Evolutionary conservation across 371 early-diverging fungal genomes (phyloP).

Genomic region (Mucor circinelloides): DNA sequence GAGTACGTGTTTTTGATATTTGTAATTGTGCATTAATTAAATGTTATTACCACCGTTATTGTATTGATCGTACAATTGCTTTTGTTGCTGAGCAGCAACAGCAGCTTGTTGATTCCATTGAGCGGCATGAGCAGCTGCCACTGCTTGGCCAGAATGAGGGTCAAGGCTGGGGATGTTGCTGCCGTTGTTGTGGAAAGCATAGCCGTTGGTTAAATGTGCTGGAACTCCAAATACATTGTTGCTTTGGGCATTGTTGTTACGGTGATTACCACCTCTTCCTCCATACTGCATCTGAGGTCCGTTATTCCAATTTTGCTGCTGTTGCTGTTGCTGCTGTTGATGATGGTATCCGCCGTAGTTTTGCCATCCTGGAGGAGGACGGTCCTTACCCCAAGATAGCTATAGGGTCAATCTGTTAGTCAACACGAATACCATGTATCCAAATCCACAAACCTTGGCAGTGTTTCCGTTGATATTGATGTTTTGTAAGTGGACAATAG

Average conservation of each 20-base stretch:
- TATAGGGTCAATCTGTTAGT: background rate
- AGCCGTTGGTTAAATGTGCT: constrained; percentile 21
- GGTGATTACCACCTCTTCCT: constrained; percentile 7
- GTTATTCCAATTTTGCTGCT: constrained; percentile 24
- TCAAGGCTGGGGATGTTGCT: constrained; percentile 19
- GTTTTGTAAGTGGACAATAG: constrained; percentile 83
- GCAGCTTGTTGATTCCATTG: constrained; percentile 32
- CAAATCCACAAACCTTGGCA: constrained; percentile 36
- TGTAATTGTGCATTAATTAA: constrained; percentile 7
- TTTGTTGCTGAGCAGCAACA: constrained; percentile 22
- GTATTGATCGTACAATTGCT: constrained; percentile 26
- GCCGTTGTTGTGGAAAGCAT: constrained; percentile 21
- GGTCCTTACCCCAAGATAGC: constrained; percentile 92
- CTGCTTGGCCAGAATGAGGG: constrained; percentile 18
- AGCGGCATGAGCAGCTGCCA: constrained; percentile 20
- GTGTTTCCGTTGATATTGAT: constrained; percentile 72
- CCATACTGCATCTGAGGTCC: constrained; percentile 11
- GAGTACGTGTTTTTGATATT: background rate
- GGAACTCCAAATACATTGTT: constrained; percentile 19
- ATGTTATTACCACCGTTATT: constrained; percentile 17
- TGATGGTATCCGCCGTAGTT: constrained; percentile 21
- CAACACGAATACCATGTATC: background rate
- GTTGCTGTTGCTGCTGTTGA: constrained; percentile 12
- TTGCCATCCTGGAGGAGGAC: constrained; percentile 43
- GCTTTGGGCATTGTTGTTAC: constrained; percentile 11